Base-by-base conservation (phyloP, 805 yeast species). In the Geotrichum ghanense region DNA sequence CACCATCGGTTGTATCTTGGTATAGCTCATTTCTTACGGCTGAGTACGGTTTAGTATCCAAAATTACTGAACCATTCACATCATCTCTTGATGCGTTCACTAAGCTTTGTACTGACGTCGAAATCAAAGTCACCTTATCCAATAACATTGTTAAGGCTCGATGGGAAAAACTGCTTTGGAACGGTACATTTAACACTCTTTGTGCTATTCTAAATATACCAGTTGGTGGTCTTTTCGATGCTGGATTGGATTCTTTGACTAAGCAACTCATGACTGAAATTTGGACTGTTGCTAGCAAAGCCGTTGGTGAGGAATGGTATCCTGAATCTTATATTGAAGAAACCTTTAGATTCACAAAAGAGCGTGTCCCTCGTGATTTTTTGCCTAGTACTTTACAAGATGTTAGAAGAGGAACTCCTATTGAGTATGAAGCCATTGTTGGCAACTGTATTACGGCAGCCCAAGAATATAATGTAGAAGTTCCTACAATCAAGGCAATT, bases 341-440 rank as follows among this genome's bases (percentile, higher is more conserved):
- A 14, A 19, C 26, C 23, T n/a, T 49, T n/a, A 27, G 21, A 23
- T 24, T 14, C 23, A 44, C 50, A 9, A 41, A 5, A 21, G 21
- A 41, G 7, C 19, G 24, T 34, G 26, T 42, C 20, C 35, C 41
- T 20, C 17, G 31, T 23, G 50, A 48, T 17, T 49, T 49, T 26
- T 44, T 48, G 12, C 52, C 52, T 17, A 48, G 51, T 22, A 49
- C 52, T 17, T 44, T 49, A 3, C 52, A 49, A 42, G 52, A 49
- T 34, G 52, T 49, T 16, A 26, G 52, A n/a, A 49, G 42, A 27
- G 52, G 52, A 9, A 48, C 44, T 19, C 46, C 25, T 21, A 45
- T 49, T 43, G 52, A 49, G 42, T 21, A 31, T 25, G 47, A 46
- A 39, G 52, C 45, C 7, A 21, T 49, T 17, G 20, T 26, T 21